Percentiles rank a stretch among this genome's conserved stretches.
Evolutionary conservation across 169 alveolate species (phyloP).

Genomic region (Cytauxzoon felis): DNA sequence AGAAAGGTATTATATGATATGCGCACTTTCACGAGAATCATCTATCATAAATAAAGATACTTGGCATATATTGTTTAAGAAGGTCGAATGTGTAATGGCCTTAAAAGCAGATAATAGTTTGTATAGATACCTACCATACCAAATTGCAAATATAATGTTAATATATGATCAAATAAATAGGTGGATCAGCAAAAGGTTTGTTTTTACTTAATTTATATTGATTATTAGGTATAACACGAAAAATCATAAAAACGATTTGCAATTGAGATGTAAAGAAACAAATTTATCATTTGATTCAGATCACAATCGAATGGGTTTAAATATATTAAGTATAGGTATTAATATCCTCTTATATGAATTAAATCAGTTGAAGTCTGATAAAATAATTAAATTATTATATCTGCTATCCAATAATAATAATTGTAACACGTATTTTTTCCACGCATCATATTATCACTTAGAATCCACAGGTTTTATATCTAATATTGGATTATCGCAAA

Average conservation of each 20-base stretch:
- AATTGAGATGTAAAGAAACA: neutral
- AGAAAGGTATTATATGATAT: constrained; percentile 31
- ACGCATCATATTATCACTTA: constrained; percentile 5
- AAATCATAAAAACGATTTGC: neutral
- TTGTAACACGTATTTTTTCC: constrained; percentile 7
- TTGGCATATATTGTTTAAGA: constrained; percentile 19
- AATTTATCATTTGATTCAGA: too few species aligned
- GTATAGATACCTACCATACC: constrained; percentile 21
- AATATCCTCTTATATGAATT: constrained; percentile 6
- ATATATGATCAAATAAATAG: constrained; percentile 53
- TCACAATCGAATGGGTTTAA: constrained; percentile 13
- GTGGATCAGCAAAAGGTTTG: constrained; percentile 23
- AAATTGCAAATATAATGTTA: constrained; percentile 43
- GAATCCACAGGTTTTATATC: neutral
- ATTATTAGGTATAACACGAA: too few species aligned
- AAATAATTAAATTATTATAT: constrained; percentile 31
- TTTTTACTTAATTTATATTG: too few species aligned
- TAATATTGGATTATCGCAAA: neutral
- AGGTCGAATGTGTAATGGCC: neutral
- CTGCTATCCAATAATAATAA: constrained; percentile 6
- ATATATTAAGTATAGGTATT: constrained; percentile 5
- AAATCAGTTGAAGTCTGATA: constrained; percentile 31
- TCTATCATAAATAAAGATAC: constrained; percentile 4
- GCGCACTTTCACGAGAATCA: constrained; percentile 43
- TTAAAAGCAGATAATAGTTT: neutral